Conservation (phyloP, 371 early-diverging fungal genomes). For the Mortierella sp. region DNA sequence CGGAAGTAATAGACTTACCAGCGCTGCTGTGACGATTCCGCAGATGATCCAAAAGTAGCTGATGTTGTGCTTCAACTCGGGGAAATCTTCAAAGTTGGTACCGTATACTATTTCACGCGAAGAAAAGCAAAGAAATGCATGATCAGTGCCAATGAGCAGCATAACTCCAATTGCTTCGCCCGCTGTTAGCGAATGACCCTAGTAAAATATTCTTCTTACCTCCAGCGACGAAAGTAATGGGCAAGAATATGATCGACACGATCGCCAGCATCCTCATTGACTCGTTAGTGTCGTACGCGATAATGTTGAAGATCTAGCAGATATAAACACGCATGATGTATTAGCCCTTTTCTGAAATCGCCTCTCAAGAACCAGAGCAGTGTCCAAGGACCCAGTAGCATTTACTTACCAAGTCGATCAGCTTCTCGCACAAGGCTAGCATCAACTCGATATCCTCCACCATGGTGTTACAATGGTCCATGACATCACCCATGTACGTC, state of each 20-base stretch:
- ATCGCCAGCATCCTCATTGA: constrained; percentile 56
- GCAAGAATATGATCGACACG: constrained; percentile 57
- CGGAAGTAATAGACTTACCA: constrained; percentile 19
- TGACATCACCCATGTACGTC: constrained; percentile 60
- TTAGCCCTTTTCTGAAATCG: too few species aligned
- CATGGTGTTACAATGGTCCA: constrained; percentile 60
- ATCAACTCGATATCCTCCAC: constrained; percentile 60
- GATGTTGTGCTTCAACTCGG: constrained; percentile 49
- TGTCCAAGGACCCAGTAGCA: not conserved
- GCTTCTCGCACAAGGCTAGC: constrained; percentile 49
- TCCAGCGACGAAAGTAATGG: constrained; percentile 61
- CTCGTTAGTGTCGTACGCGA: constrained; percentile 61
- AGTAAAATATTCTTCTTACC: constrained; percentile 20
- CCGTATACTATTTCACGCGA: constrained; percentile 47
- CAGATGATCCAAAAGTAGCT: constrained; percentile 61
- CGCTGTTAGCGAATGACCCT: not conserved
- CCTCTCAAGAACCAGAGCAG: too few species aligned
- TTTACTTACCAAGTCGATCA: constrained; percentile 57
- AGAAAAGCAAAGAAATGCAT: not conserved
- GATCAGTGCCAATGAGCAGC: too few species aligned
- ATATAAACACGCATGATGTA: too few species aligned
- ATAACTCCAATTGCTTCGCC: too few species aligned
- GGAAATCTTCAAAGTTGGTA: constrained; percentile 61
- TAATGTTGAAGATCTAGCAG: constrained; percentile 59
- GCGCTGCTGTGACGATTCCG: constrained; percentile 29